These are phyloP conservation scores for Pisolithus orientalis DNA, from an alignment of 768 basidiomycete species.

Conservation along the genomic window DNA sequence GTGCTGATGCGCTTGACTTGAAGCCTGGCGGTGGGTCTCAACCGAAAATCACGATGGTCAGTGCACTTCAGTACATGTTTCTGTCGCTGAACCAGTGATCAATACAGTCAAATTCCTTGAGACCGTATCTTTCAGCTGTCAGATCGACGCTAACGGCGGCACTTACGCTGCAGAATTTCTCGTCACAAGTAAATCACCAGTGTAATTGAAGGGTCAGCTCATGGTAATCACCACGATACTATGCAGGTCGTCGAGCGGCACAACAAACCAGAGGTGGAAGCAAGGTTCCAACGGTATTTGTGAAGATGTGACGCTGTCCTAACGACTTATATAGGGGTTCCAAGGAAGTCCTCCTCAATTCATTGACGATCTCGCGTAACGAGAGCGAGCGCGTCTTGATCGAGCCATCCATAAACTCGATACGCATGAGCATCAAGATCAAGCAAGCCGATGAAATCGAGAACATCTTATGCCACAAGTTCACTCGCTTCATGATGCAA, in stretches of 20 bases:
- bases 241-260: conserved; percentile 89
- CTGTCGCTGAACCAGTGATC: conserved; percentile 6
- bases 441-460: conserved; percentile 99
- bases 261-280: conserved; percentile 95
- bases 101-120: conserved; percentile 82
- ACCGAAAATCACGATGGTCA: too few species aligned
- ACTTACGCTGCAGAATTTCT: conserved; percentile 94
- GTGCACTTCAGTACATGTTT: too few species aligned
- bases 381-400: conserved; percentile 96
- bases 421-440: conserved; percentile 95
- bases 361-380: conserved; percentile 91
- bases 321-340: conserved; percentile 54
- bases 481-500: conserved; percentile 99
- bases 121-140: conserved; percentile 95
- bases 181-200: conserved; percentile 68
- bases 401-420: conserved; percentile 95
- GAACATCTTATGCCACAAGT: conserved; percentile 94
- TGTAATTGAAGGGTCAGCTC: conserved; percentile 5
- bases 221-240: conserved; percentile 12
- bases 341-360: conserved; percentile 90
- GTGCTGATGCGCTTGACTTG: too few species aligned
- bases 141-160: conserved; percentile 96
- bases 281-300: conserved; percentile 44
- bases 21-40: too few species aligned
- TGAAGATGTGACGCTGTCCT: not conserved